Evolutionary conservation across 768 basidiomycete species (phyloP).

Genomic region (Dentipellis sp.): DNA sequence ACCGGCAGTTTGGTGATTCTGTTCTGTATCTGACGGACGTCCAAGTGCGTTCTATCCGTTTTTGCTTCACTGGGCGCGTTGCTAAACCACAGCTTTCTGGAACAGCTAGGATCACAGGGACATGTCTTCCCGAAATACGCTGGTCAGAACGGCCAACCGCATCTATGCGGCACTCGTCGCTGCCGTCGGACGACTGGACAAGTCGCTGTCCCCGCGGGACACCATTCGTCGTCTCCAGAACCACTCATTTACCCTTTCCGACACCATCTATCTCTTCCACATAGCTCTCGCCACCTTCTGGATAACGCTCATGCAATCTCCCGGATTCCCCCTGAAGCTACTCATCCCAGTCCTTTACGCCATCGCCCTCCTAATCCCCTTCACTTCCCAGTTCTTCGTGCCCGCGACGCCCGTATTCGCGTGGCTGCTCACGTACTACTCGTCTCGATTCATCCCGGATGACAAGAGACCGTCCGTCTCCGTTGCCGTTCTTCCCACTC

Average conservation of each 20-base stretch:
- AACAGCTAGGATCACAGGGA: not conserved
- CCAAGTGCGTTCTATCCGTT: too few species aligned
- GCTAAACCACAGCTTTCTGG: too few species aligned
- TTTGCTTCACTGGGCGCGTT: too few species aligned
- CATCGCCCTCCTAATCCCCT: constrained; percentile 64
- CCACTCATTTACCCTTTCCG: constrained; percentile 46
- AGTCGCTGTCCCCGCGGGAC: constrained; percentile 61
- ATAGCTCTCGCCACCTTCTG: constrained; percentile 56
- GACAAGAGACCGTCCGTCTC: constrained; percentile 73
- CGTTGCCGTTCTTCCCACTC: constrained; percentile 87
- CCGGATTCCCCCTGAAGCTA: constrained; percentile 67
- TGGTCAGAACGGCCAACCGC: constrained; percentile 4
- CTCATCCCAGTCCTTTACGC: constrained; percentile 65
- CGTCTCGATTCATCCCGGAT: constrained; percentile 77
- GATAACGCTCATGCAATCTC: constrained; percentile 62
- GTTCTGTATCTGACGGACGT: too few species aligned
- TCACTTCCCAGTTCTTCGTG: constrained; percentile 85
- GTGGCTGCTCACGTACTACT: constrained; percentile 83
- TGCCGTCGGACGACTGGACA: constrained; percentile 63
- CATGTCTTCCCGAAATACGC: constrained; percentile 4
- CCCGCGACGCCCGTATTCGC: constrained; percentile 82
- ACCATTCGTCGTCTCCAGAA: constrained; percentile 50
- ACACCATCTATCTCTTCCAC: constrained; percentile 60
- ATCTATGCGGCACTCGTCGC: constrained; percentile 41
- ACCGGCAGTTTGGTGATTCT: too few species aligned